Evolutionary conservation across 192 early-diverging fungal species (phyloP).

Genomic region (Coemansia sp.): DNA sequence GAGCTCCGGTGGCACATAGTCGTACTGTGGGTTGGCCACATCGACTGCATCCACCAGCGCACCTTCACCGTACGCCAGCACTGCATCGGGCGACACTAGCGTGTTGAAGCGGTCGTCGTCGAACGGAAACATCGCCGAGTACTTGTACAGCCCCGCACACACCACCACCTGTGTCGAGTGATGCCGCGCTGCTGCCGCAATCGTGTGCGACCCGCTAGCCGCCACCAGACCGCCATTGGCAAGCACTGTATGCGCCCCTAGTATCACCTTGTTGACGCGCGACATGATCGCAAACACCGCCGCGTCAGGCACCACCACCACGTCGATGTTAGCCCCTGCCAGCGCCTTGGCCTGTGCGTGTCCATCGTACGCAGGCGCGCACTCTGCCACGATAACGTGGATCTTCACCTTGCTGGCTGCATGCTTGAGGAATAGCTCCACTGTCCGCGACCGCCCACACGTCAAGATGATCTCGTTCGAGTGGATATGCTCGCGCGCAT

Average conservation of each 20-base stretch:
- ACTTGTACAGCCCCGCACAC: conserved; percentile 82
- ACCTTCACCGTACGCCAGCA: conserved; percentile 78
- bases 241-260: conserved; percentile 87
- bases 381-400: conserved; percentile 93
- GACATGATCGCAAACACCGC: conserved; percentile 97
- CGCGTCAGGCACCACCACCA: conserved; percentile 86
- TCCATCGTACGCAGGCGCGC: conserved; percentile 82
- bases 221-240: conserved; percentile 93
- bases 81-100: conserved; percentile 70
- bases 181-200: conserved; percentile 88
- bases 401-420: conserved; percentile 85
- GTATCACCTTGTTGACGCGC: conserved; percentile 94
- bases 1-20: conserved; percentile 89
- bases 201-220: conserved; percentile 70
- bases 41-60: conserved; percentile 75
- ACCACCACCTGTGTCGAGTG: conserved; percentile 93
- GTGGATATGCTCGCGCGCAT: conserved; percentile 90
- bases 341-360: conserved; percentile 80
- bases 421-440: conserved; percentile 77
- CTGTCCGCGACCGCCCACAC: conserved; percentile 80
- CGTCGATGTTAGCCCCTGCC: conserved; percentile 76
- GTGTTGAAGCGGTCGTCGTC: conserved; percentile 83
- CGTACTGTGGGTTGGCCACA: conserved; percentile 83
- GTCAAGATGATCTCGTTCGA: conserved; percentile 97
- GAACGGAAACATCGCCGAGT: conserved; percentile 84